Base-by-base conservation (phyloP, 768 basidiomycete species). In the Naematelia aurantialba region DNA sequence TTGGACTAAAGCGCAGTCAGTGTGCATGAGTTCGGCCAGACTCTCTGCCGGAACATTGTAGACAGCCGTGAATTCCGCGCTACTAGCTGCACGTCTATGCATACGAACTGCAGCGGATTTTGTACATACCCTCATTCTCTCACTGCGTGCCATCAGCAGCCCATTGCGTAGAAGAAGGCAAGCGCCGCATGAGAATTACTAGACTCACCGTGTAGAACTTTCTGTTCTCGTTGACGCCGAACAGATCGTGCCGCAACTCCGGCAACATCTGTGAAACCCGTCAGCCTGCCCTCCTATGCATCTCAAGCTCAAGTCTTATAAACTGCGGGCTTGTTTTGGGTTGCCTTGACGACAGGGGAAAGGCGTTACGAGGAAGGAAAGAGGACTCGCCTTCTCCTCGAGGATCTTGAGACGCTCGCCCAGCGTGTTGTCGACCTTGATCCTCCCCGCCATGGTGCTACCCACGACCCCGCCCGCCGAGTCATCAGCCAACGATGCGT, bases 371-470 rank as follows among this genome's bases (percentile, higher is more conserved):
- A 12, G 22, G 29, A 4, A 52, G n/a, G 26, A 26, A 13, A 42
- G 10, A 78, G 13, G 4, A 66, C 85, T 62, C 63, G 90, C 91
- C 79, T 88, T 83, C 73, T 96, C 90, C 79, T 97, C 92, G 42
- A 99, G 79, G 65, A 98, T 77, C 64, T 86, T 82, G 71, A 99
- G 78, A 48, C 94, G 83, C 77, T 97, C 92, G 67, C 94, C 93
- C 52, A 99, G 81, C 1, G 93, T 92, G 74, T 99, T 98, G 78
- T 98, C 89, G 22, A 99, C 82, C 21, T 85, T 87, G 76, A 97
- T 97, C 52, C 90, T 84, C 30, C 83, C 82, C 10, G 82, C 82
- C 21, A 87, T 87, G 53, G 83, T 88, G 13, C 83, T 72, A 17
- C 97, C 83, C 69, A 86, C 85, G 48, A 96, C 80, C 13, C 94